Percentiles rank a stretch among this genome's conserved stretches.
phyloP scores from a whole-genome alignment of 2,329 filamentous ascomycete species.

The Microcyclospora tardicrescens region DNA sequence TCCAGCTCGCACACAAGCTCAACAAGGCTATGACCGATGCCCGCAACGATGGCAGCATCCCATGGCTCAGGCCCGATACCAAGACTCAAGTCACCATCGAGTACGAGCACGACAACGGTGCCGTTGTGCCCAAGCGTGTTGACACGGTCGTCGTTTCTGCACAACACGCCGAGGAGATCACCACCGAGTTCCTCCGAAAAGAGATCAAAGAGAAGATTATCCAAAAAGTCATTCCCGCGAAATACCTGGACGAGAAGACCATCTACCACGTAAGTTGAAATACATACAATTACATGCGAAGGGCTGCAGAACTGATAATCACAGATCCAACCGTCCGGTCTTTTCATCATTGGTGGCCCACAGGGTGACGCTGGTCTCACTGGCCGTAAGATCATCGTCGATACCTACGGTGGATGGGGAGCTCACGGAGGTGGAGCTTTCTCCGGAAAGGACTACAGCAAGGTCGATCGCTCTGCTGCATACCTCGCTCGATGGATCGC shows the following conservation, averaged over 20 bases:
- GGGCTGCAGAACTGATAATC: slow-evolving; percentile 1
- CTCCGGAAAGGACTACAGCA: slow-evolving; percentile 99
- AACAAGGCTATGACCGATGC: slow-evolving; percentile 89
- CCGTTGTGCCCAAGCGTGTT: slow-evolving; percentile 80
- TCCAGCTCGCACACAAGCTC: slow-evolving; percentile 90
- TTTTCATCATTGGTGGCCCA: slow-evolving; percentile 97
- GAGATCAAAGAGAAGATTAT: slow-evolving; percentile 97
- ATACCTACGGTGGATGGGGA: slow-evolving; percentile 99
- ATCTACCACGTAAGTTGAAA: slow-evolving; percentile 68
- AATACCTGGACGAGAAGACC: slow-evolving; percentile 87
- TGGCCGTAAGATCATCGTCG: slow-evolving; percentile 98
- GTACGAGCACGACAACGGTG: slow-evolving; percentile 93
- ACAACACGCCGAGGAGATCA: slow-evolving; percentile 80
- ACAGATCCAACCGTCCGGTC: slow-evolving; percentile 87
- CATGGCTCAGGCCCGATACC: slow-evolving; percentile 96
- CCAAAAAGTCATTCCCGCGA: slow-evolving; percentile 80
- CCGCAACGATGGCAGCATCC: slow-evolving; percentile 71
- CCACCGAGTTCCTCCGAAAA: slow-evolving; percentile 83
- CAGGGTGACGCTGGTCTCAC: slow-evolving; percentile 98
- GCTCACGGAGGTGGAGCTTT: slow-evolving; percentile 99
- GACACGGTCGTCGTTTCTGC: slow-evolving; percentile 95
- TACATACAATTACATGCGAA: neutral
- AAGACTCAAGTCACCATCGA: slow-evolving; percentile 99
- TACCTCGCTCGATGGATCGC: slow-evolving; percentile 98
- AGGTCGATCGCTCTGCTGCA: slow-evolving; percentile 96